Evolutionary conservation across 495 filamentous ascomycete species (phyloP).

Genomic region (Bathelium albidoporum): DNA sequence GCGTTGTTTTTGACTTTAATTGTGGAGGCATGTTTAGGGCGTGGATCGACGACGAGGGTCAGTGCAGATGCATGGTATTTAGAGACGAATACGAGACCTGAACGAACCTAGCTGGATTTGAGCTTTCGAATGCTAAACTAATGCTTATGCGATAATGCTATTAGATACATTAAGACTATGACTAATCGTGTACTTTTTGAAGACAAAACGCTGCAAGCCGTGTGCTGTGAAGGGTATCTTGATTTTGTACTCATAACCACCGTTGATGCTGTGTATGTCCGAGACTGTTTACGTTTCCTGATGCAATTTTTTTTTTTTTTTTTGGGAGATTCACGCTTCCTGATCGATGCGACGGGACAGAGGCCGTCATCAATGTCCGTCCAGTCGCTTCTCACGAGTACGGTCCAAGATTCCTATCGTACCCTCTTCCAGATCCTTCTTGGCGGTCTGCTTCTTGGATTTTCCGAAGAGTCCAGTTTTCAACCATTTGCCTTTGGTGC

Average conservation of each 20-base stretch:
- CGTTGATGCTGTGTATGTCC: not conserved
- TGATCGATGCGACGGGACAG: not conserved
- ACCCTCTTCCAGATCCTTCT: not conserved
- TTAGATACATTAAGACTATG: not conserved
- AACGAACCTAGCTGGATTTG: not conserved
- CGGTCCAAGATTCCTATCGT: not conserved
- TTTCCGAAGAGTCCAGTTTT: constrained; percentile 1
- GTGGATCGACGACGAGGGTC: constrained; percentile 57
- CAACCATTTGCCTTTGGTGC: not conserved
- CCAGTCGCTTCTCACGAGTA: not conserved
- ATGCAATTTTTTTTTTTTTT: not conserved
- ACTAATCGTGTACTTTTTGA: not conserved
- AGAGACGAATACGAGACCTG: constrained; percentile 21
- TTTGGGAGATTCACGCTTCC: not conserved
- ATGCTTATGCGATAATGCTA: not conserved
- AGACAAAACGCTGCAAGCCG: not conserved
- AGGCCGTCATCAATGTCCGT: not conserved
- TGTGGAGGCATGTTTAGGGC: constrained; percentile 86
- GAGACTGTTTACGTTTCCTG: not conserved
- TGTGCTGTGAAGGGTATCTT: constrained; percentile 5
- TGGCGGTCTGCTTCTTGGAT: not conserved
- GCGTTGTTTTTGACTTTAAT: constrained; percentile 68
- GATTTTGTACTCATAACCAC: not conserved
- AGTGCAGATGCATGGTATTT: constrained; percentile 55
- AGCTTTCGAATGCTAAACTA: not conserved